Percentiles rank a stretch among this genome's conserved stretches.
phyloP scores from a whole-genome alignment of 495 filamentous ascomycete genomes.

The Annulohypoxylon bovei region DNA sequence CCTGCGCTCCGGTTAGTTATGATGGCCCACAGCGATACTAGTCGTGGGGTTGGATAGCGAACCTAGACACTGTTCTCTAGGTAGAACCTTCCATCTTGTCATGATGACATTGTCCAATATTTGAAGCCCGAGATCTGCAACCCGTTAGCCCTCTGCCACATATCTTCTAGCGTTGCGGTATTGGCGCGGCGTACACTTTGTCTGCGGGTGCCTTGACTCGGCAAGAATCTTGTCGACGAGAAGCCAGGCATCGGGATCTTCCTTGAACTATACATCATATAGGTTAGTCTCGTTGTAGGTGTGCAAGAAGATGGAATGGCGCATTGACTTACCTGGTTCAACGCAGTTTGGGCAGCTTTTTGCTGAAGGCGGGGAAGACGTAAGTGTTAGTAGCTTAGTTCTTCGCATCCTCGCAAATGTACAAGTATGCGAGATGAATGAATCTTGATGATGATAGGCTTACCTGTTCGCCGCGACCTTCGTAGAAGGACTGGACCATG shows the following conservation, averaged over 20 bases:
- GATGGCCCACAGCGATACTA: not conserved
- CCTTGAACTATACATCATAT: slow-evolving; percentile 79
- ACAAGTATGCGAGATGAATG: slow-evolving; percentile 3
- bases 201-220: slow-evolving; percentile 89
- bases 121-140: slow-evolving; percentile 87
- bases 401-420: slow-evolving; percentile 10
- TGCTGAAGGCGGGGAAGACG: slow-evolving; percentile 68
- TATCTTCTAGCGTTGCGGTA: slow-evolving; percentile 4
- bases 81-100: slow-evolving; percentile 98
- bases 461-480: slow-evolving; percentile 92
- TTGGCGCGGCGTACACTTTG: slow-evolving; percentile 77
- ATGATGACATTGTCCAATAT: slow-evolving; percentile 98
- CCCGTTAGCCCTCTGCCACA: slow-evolving; percentile 56
- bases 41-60: slow-evolving; percentile 29
- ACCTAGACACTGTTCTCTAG: slow-evolving; percentile 95
- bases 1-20: slow-evolving; percentile 61
- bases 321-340: slow-evolving; percentile 83
- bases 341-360: slow-evolving; percentile 92
- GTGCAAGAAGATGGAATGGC: slow-evolving; percentile 15
- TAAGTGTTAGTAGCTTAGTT: slow-evolving; percentile 43
- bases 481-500: slow-evolving; percentile 95
- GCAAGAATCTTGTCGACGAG: slow-evolving; percentile 95
- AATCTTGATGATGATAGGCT: slow-evolving; percentile 44
- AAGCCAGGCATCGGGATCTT: slow-evolving; percentile 97
- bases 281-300: slow-evolving; percentile 41